Percentiles rank a stretch among this genome's conserved stretches.
Conservation (phyloP, 1,284 basidiomycete genomes). For the Cryptococcus depauperatus region DNA sequence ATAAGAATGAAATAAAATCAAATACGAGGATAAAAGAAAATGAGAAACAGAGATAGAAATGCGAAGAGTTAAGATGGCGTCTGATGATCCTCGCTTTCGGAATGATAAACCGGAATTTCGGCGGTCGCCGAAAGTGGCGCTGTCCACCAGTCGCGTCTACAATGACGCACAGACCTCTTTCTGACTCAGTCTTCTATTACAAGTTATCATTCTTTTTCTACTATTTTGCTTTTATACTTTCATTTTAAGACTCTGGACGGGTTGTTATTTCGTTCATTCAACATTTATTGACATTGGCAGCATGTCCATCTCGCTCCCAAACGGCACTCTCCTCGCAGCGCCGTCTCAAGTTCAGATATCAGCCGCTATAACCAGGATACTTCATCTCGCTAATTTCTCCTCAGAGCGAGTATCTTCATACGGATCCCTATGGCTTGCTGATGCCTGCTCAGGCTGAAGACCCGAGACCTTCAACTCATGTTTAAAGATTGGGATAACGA, state of each 20-base stretch:
- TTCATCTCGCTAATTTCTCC: constrained; percentile 82
- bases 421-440: background rate
- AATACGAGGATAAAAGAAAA: background rate
- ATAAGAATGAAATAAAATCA: background rate
- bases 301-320: constrained; percentile 45
- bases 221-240: background rate
- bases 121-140: background rate
- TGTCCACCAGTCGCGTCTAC: background rate
- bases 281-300: too few species aligned
- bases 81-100: background rate
- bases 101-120: background rate
- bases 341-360: constrained; percentile 52
- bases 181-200: background rate
- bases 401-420: constrained; percentile 52
- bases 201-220: background rate
- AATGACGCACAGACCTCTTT: background rate
- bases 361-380: constrained; percentile 90
- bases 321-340: constrained; percentile 37
- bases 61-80: background rate
- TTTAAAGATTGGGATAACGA: constrained; percentile 83
- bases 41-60: background rate
- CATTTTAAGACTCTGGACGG: background rate
- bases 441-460: constrained; percentile 61
- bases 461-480: constrained; percentile 84
- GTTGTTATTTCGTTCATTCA: background rate